These are phyloP conservation scores for Triticum dicoccoides DNA, from an alignment of 176 grass and related monocot species.

Conservation along the genomic window DNA sequence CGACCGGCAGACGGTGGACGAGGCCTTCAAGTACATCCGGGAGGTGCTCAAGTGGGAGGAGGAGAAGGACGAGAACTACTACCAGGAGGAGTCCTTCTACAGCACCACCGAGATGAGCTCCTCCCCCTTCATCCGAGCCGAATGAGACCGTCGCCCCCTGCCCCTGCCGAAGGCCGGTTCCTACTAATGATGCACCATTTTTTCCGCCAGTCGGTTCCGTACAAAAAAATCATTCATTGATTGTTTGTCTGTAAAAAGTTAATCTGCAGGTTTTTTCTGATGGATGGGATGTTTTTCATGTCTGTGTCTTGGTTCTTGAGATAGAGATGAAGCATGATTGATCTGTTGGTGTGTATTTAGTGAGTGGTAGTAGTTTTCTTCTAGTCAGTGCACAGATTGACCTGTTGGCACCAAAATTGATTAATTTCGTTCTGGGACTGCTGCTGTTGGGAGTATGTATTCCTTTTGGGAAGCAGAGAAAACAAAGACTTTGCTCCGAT, in stretches of 20 bases:
- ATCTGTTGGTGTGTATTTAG: not conserved
- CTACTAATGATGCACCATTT: not conserved
- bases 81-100: conserved; percentile 73
- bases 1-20: conserved; percentile 62
- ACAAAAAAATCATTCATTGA: conserved; percentile 23
- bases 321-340: not conserved
- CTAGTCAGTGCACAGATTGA: not conserved
- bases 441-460: not conserved
- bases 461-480: not conserved
- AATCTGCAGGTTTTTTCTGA: not conserved
- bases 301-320: not conserved
- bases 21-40: conserved; percentile 77
- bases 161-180: not conserved
- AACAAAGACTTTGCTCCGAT: no score
- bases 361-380: not conserved
- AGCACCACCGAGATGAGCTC: conserved; percentile 92
- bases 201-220: not conserved
- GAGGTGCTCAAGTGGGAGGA: conserved; percentile 92
- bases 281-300: not conserved
- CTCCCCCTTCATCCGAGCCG: conserved; percentile 71
- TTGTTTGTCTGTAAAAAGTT: conserved; percentile 24
- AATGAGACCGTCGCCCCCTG: conserved; percentile 23
- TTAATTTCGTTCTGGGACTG: not conserved
- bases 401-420: not conserved
- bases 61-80: conserved; percentile 69